phyloP scores from a whole-genome alignment of 2,329 filamentous ascomycete genomes.

The Fusarium continuum region DNA sequence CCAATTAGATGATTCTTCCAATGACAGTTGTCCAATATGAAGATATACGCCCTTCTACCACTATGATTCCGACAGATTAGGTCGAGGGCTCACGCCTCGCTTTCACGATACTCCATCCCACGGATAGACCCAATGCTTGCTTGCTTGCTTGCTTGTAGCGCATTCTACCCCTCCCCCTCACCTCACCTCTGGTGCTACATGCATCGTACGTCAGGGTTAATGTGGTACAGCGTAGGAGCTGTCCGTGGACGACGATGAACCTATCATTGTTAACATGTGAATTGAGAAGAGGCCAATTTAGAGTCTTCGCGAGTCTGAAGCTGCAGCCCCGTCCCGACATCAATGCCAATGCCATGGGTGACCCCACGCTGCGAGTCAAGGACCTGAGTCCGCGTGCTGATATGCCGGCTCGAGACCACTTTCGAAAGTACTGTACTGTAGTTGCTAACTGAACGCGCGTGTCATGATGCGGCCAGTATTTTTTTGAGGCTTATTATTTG shows the following conservation, averaged over 20 bases:
- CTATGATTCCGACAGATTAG: conserved; percentile 13
- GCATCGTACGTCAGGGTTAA: conserved; percentile 35
- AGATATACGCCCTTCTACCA: conserved; percentile 10
- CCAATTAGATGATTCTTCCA: conserved; percentile 26
- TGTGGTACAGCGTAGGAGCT: conserved; percentile 25
- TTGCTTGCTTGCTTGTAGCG: conserved; percentile 11
- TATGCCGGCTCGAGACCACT: conserved; percentile 35
- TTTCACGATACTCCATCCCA: conserved; percentile 22
- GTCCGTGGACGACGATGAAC: conserved; percentile 40
- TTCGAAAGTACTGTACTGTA: neutral
- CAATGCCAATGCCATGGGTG: conserved; percentile 13
- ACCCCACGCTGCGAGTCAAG: conserved; percentile 36
- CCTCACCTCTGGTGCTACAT: conserved; percentile 13
- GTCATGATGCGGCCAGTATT: conserved; percentile 7
- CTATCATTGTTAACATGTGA: conserved; percentile 46
- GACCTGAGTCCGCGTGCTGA: conserved; percentile 35
- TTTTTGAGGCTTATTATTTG: conserved; percentile 14
- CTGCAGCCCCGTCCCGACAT: conserved; percentile 18
- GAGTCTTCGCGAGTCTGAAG: conserved; percentile 28
- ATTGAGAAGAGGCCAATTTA: conserved; percentile 35
- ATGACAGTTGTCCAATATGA: neutral
- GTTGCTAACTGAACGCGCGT: conserved; percentile 1
- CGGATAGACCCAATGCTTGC: conserved; percentile 15
- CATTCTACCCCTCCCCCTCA: conserved; percentile 33
- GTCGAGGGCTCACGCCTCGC: conserved; percentile 25